Base-by-base conservation (phyloP, 768 basidiomycete genomes). In the Aureoboletus auriporus region DNA sequence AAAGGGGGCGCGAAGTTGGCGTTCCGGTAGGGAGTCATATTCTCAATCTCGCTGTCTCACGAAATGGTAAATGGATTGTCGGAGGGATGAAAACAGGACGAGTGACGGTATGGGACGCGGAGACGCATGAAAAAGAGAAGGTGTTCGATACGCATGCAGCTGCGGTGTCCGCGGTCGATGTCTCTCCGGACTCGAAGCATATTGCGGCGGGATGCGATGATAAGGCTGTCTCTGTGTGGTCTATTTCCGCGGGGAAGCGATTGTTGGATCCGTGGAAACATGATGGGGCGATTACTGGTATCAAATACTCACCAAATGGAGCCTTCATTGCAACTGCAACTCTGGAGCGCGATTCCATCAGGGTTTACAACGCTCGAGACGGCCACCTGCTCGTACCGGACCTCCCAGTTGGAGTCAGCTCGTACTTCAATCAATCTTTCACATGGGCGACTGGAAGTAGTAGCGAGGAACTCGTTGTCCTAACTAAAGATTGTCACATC, bases 1-100 rank as follows among this genome's bases (percentile, higher is more conserved):
- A 47, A 28, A 26, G 48, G 2, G 44, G 55, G 8, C 26, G 23
- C 20, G 55, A 52, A 10, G 41, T 45, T 11, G 55, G 44, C 4
- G 9, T 17, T 4, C 27, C 44, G 4, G 38, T 26, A 23, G 44
- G 14, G 1, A 30, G 27, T 9, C 29, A 27, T 26, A 36, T 45
- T 7, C n/a, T 36, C 20, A 36, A 13, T n/a, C 17, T 44, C 11
- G 44, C 44, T 8, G 44, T 45, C 9, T 45, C 44, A n/a, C n/a
- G 11, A 10, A 17, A 45, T 8, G 44, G 36, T 20, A 36, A 30
- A 17, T 45, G 36, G 44, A 29, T 45, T 36, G 36, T 29, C 27
- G 33, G 13, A 20, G 43, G 43, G 2, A 44, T 34, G 23, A 37
- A n/a, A 12, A 26, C 17, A 11, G 44, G 44, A 14, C 27, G 8